Evolutionary conservation across 2,329 filamentous ascomycete genomes (phyloP), one percentile per base, ranked within the genome.

Genomic region (Sarocladium kiliense): DNA sequence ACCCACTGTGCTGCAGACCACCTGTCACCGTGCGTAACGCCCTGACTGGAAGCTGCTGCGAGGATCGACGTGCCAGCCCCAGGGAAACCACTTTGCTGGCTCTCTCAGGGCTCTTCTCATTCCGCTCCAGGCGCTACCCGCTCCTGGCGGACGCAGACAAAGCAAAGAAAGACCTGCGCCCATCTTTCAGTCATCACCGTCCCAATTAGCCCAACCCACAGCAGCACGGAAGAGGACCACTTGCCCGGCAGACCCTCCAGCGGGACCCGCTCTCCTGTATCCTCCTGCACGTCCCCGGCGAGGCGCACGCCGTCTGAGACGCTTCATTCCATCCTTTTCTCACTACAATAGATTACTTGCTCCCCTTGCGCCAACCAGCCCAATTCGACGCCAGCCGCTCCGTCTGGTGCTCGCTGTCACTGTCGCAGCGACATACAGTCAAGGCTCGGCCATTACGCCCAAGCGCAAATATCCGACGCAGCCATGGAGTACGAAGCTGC

Each of bases 401-500:
- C 30, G 30, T 36, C 47, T 34, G 47, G 47, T 51, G 47, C 47
- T 36, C 30, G 21, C 27, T 23, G 30, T 18, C 27, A 36, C 27
- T 23, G 30, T 32, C 47, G 27, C 47, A 36, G 47, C 16, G 47
- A 19, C 27, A 36, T 19, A 34, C 47, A 36, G 26, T 36, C 26
- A 51, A 36, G 12, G 7, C 25, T 47, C 44, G 16, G 27, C 25
- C 19, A 16, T 23, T 23, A 25, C 47, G 47, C 47, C 18, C 27
- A 36, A 21, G 47, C 47, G 21, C 7, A 26, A 10, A 14, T 11
- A 16, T 16, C 47, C 26, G n/a, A 51, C 47, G 27, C 27, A 32
- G 19, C 47, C 23, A 51, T 51, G 47, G 47, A 51, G n/a, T 41
- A 53, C 36, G 19, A 53, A 12, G 32, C 50, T 41, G 50, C 50